Evolutionary conservation across 257 asterid genomes (phyloP).

Genomic region (Capsicum chinense): DNA sequence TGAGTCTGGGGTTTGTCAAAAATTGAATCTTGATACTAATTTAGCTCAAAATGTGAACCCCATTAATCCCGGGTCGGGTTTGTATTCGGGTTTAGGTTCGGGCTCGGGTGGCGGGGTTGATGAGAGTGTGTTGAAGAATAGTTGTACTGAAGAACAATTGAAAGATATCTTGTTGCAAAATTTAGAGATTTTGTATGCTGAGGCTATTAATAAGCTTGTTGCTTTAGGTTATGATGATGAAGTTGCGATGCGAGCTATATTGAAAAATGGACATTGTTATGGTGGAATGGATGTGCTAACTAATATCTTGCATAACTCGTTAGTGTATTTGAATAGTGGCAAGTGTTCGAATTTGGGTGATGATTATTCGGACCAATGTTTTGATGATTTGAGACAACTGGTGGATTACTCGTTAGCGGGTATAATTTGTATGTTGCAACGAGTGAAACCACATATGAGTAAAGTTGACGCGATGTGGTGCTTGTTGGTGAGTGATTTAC

Average conservation of each 20-base stretch:
- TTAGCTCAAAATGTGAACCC: conserved; percentile 27
- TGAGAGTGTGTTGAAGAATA: conserved; percentile 50
- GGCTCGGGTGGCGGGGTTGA: conserved; percentile 33
- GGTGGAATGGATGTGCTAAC: conserved; percentile 91
- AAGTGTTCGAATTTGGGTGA: conserved; percentile 42
- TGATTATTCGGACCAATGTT: conserved; percentile 48
- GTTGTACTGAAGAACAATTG: conserved; percentile 52
- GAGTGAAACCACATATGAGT: conserved; percentile 77
- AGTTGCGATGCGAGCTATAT: conserved; percentile 59
- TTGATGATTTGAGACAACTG: conserved; percentile 74
- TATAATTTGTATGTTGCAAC: conserved; percentile 90
- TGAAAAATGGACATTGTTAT: conserved; percentile 70
- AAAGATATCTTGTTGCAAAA: conserved; percentile 66
- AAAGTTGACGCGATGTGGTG: conserved; percentile 97
- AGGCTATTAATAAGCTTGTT: conserved; percentile 58
- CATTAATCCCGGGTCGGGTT: background rate
- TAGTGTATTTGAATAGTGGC: conserved; percentile 40
- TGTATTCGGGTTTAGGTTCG: background rate
- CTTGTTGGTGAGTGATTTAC: conserved; percentile 86
- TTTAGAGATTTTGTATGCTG: conserved; percentile 61
- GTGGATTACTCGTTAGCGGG: conserved; percentile 82
- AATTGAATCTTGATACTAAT: conserved; percentile 31
- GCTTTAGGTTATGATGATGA: conserved; percentile 66
- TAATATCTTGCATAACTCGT: conserved; percentile 72
- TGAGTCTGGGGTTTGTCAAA: conserved; percentile 43